These are phyloP conservation scores for Skeletonema menzelii DNA, from an alignment of 108 stramenopile species.

Conservation along the genomic window DNA sequence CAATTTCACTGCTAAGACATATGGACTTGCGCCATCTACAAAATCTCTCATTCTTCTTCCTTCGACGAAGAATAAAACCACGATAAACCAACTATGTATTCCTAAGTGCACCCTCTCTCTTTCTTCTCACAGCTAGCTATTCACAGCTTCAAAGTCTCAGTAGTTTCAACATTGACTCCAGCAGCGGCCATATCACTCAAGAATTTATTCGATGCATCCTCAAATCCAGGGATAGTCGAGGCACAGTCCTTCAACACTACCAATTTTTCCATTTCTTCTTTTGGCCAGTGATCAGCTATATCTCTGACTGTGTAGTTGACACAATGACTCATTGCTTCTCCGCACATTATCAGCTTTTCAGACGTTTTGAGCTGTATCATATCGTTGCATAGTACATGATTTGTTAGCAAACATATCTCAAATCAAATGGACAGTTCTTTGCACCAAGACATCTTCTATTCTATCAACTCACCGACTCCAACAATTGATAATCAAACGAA, in stretches of 20 bases:
- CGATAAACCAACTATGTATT: too few species aligned
- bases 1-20: too few species aligned
- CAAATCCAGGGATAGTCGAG: constrained; percentile 88
- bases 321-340: constrained; percentile 95
- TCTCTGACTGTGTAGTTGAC: constrained; percentile 88
- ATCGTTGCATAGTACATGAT: background rate
- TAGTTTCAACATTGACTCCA: constrained; percentile 49
- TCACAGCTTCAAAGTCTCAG: constrained; percentile 5
- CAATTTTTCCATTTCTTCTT: constrained; percentile 50
- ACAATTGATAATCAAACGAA: constrained; percentile 48
- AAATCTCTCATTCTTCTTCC: too few species aligned
- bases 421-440: background rate
- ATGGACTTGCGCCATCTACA: too few species aligned
- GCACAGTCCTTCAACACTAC: constrained; percentile 76
- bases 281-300: constrained; percentile 65
- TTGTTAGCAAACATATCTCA: background rate
- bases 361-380: constrained; percentile 32
- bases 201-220: constrained; percentile 64
- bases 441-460: background rate
- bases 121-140: background rate
- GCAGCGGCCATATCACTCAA: constrained; percentile 59
- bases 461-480: constrained; percentile 39
- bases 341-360: constrained; percentile 78
- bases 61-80: too few species aligned
- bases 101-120: too few species aligned